These are phyloP conservation scores for Eragrostis curvula DNA, from an alignment of 176 grass and related monocot species.

Conservation along the genomic window DNA sequence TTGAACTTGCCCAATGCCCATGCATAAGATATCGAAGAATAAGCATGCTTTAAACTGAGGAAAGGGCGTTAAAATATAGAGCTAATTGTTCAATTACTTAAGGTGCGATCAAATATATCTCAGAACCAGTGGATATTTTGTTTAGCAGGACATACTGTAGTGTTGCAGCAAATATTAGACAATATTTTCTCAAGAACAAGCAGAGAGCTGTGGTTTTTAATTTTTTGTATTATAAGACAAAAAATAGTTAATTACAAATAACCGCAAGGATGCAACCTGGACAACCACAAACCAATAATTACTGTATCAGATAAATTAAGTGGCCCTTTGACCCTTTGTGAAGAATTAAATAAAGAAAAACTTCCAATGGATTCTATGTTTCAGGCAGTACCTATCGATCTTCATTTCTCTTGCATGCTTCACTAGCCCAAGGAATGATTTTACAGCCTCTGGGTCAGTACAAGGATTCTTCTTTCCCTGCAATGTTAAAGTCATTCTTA, in stretches of 20 bases:
- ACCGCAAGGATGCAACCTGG: background rate
- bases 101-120: slow-evolving; percentile 27
- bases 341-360: slow-evolving; percentile 16
- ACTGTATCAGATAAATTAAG: slow-evolving; percentile 17
- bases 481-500: slow-evolving; percentile 25
- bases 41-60: slow-evolving; percentile 20
- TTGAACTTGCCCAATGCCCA: background rate
- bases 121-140: slow-evolving; percentile 9
- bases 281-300: background rate
- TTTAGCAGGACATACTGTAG: slow-evolving; percentile 6
- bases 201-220: background rate
- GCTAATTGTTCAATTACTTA: slow-evolving; percentile 23
- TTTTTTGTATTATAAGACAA: background rate
- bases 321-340: background rate
- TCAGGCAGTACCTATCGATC: slow-evolving; percentile 69
- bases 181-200: background rate
- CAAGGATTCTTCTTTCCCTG: slow-evolving; percentile 96
- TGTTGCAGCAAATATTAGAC: slow-evolving; percentile 5
- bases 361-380: background rate
- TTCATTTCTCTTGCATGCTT: slow-evolving; percentile 78
- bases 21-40: slow-evolving; percentile 14
- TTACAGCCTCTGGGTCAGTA: slow-evolving; percentile 70
- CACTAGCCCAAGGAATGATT: slow-evolving; percentile 72
- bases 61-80: slow-evolving; percentile 1
- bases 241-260: background rate